These are phyloP conservation scores for Coelastrella sp. DNA, from an alignment of 139 green algal species.

Conservation along the genomic window DNA sequence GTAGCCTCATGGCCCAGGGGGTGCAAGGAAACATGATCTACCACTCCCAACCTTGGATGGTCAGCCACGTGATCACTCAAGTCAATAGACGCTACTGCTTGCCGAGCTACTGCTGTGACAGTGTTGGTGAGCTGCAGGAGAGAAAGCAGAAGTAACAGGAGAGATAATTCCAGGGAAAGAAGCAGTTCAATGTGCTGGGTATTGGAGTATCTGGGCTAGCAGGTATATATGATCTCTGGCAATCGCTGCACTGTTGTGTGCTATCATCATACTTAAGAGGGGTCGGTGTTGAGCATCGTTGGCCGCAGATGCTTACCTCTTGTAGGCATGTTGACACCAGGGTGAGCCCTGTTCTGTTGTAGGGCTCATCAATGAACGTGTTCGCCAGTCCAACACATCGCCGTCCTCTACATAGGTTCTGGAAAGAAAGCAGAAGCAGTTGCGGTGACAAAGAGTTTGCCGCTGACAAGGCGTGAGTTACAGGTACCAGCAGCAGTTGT, in stretches of 20 bases:
- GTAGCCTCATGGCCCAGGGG: slow-evolving; percentile 58
- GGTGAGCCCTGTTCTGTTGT: slow-evolving; percentile 84
- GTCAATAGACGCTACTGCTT: slow-evolving; percentile 70
- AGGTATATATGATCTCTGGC: too few relatives aligned
- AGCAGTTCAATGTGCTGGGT: too few relatives aligned
- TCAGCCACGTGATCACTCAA: slow-evolving; percentile 69
- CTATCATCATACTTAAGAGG: not conserved
- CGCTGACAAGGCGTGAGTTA: too few relatives aligned
- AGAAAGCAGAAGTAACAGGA: not conserved
- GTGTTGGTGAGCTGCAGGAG: slow-evolving; percentile 54
- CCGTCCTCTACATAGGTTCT: not conserved
- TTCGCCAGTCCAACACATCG: slow-evolving; percentile 51
- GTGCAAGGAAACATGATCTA: slow-evolving; percentile 86
- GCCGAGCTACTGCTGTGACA: slow-evolving; percentile 50
- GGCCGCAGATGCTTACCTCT: slow-evolving; percentile 15
- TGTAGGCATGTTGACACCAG: slow-evolving; percentile 47
- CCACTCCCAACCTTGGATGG: slow-evolving; percentile 80
- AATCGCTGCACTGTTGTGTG: too few relatives aligned
- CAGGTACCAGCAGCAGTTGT: not conserved
- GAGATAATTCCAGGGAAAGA: too few relatives aligned
- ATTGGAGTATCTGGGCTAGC: too few relatives aligned
- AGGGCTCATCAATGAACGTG: slow-evolving; percentile 74
- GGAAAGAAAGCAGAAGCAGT: not conserved
- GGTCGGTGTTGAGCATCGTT: not conserved
- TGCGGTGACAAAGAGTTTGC: too few relatives aligned